Percentiles rank a stretch among this genome's conserved stretches.
phyloP scores from a whole-genome alignment of 768 basidiomycete species.

The Hygrocybe punicea region DNA sequence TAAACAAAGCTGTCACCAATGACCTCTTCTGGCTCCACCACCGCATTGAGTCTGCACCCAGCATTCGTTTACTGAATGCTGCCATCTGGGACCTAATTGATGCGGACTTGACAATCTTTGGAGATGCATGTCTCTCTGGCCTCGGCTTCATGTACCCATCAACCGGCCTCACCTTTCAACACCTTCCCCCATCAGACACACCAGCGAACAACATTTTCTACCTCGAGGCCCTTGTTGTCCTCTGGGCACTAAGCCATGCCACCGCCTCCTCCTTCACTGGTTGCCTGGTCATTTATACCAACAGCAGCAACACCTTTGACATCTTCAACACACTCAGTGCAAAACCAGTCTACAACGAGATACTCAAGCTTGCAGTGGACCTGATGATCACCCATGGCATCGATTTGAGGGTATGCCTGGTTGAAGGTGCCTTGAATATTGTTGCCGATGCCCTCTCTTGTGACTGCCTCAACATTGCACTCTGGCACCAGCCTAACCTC shows the following conservation, averaged over 20 bases:
- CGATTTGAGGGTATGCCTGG: conserved; percentile 14
- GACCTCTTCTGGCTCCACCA: no score
- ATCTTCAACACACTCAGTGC: conserved; percentile 18
- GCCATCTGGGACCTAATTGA: conserved; percentile 11
- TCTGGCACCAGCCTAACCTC: no score
- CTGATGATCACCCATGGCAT: background rate
- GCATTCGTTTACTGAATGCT: conserved; percentile 21
- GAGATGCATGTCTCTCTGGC: no score
- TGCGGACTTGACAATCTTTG: conserved; percentile 15
- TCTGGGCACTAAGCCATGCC: conserved; percentile 7
- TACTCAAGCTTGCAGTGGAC: conserved; percentile 16
- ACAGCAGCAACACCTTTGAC: conserved; percentile 23
- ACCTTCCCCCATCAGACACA: background rate
- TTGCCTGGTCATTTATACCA: conserved; percentile 19
- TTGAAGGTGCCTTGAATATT: conserved; percentile 12
- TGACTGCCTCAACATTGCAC: background rate
- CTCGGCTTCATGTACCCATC: conserved; percentile 23
- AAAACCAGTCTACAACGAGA: conserved; percentile 14
- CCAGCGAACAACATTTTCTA: no score
- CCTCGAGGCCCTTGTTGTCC: conserved; percentile 24
- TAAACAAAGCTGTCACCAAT: conserved; percentile 20
- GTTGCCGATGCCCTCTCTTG: conserved; percentile 18
- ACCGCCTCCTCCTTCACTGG: background rate
- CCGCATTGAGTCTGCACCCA: conserved; percentile 5
- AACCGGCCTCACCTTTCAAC: conserved; percentile 8